Base-by-base conservation (phyloP, 108 stramenopile genomes). In the Fragilaria radians region DNA sequence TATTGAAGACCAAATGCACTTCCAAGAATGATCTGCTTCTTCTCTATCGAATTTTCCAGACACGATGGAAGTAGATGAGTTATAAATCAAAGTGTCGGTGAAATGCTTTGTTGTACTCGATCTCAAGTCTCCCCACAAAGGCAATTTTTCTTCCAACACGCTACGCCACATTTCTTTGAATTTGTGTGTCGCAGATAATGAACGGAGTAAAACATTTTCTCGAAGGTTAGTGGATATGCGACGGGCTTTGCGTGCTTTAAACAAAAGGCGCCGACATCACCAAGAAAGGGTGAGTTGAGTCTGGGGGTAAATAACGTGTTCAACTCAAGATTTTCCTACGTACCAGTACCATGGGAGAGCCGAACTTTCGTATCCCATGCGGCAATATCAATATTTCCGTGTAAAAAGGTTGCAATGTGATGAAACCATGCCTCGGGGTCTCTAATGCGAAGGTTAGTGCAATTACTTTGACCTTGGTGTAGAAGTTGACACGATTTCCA, bases 1-100 rank as follows among this genome's bases (percentile, higher is more conserved):
- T 14, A 73, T 59, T 17, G 66, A 67, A 29, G 47, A 63, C 72
- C 72, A 73, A 4, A 64, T 56, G 22, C 65, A 60, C 45, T 72
- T 72, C 36, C 50, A 36, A 46, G 66, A 65, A 19, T 72, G 60
- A 9, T 29, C 46, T 30, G 52, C 66, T 48, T 54, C 28, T 29
- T 28, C 28, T 17, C 28, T 31, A 57, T 58, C 34, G 27, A n/a
- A 24, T 17, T 48, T 21, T 48, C 31, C 17, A 18, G 32, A 26
- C 3, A 32, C 22, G 19, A 45, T 4, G 46, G 29, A 3, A 22
- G 31, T 3, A 27, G 29, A 27, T 34, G 42, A 3, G 2, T 3
- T 11, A 5, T 47, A 46, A n/a, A 4, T 50, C 34, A 54, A 29
- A 9, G 29, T 49, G 11, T 51, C 1, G 49, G 28, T 11, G 18